Percentiles rank a stretch among this genome's conserved stretches.
Conservation (phyloP, 441 rosid genomes). For the Manihot esculenta region DNA sequence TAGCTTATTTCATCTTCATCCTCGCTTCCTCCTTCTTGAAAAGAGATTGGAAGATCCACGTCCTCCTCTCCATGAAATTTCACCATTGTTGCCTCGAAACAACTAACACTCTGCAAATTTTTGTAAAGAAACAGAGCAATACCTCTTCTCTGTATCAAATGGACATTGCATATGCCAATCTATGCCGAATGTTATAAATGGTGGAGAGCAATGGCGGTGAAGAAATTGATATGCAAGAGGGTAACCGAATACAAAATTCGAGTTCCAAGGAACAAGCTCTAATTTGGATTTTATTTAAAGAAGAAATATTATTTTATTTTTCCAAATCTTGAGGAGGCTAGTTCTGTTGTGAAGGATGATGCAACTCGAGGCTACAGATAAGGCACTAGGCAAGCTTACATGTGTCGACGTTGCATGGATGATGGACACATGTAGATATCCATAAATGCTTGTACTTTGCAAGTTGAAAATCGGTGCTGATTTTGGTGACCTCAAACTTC, state of each 20-base stretch:
- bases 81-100: constrained; percentile 22
- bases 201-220: not conserved
- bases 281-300: not conserved
- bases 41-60: constrained; percentile 7
- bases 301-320: not conserved
- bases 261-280: not conserved
- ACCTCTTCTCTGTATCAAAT: not conserved
- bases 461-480: no score
- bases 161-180: not conserved
- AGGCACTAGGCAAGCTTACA: no score
- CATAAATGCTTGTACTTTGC: no score
- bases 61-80: constrained; percentile 18
- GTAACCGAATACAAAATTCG: not conserved
- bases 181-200: not conserved
- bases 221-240: no score
- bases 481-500: no score
- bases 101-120: not conserved
- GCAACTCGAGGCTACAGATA: no score
- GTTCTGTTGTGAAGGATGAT: no score
- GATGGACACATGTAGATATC: not conserved
- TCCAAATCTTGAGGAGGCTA: not conserved
- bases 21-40: constrained; percentile 1
- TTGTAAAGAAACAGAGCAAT: not conserved
- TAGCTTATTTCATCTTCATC: constrained; percentile 45
- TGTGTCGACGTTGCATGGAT: not conserved